Base-by-base conservation (phyloP, 805 yeast species). In the Metschnikowia arizonensis region DNA sequence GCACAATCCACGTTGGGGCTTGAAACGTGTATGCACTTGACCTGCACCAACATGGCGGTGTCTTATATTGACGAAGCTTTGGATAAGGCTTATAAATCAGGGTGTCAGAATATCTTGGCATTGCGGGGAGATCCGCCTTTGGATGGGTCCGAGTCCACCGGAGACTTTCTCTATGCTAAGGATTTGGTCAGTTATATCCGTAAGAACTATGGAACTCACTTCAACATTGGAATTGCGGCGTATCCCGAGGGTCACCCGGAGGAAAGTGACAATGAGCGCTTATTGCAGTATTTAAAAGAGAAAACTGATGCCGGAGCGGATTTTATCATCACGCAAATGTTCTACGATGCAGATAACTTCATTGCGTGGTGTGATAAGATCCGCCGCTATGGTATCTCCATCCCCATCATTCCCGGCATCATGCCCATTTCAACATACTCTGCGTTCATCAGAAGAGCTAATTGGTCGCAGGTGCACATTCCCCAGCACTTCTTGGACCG, bases 241-340 rank as follows among this genome's bases (percentile, higher is more conserved):
- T 93, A 93, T 63, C 97, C 99, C 1, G 99, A 93, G 63, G 97
- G 97, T 2, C 96, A 90, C 59, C 90, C 97, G 3, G 99, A 93
- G 60, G 95, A 88, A 59, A 63, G 70, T 17, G 54, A 59, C 35
- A 81, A 79, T 45, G 67, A 68, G 7, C 74, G 73, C 19, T 60
- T 70, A 32, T 71, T 88, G 50, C 66, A 67, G 19, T 85, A 76
- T 56, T 74, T 93, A 61, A 88, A 87, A 64, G 88, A 88, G 58
- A 93, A 93, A 60, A 82, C 88, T 53, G 97, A 93, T 55, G 88
- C 85, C 1, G 99, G 99, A 18, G 99, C 96, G 4, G 85, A 85
- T 57, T 91, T 93, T 61, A 83, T 93, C 46, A 82, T 93, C 52
- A 93, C 99, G 3, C 99, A 93, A 66, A 87, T 93, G 97, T 91